Evolutionary conservation across 495 filamentous ascomycete species (phyloP).

Genomic region (Lasiosphaeria miniovina): DNA sequence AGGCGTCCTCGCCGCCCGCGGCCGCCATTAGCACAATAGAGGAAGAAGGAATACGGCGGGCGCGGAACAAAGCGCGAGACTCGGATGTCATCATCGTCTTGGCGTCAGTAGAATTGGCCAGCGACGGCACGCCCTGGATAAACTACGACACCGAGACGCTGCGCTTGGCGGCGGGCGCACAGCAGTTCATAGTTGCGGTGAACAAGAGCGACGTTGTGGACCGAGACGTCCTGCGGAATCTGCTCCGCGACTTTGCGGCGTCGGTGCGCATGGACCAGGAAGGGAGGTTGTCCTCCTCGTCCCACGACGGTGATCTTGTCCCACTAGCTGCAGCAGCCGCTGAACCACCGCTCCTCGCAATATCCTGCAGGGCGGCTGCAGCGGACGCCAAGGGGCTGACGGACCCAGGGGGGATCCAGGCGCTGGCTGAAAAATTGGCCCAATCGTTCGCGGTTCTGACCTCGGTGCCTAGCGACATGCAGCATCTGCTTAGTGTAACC

Average conservation of each 20-base stretch:
- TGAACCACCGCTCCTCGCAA: slow-evolving; percentile 36
- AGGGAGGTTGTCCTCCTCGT: background rate
- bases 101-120: slow-evolving; percentile 58
- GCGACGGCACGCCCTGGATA: slow-evolving; percentile 35
- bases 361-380: slow-evolving; percentile 61
- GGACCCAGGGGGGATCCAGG: slow-evolving; percentile 66
- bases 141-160: slow-evolving; percentile 48
- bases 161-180: slow-evolving; percentile 47
- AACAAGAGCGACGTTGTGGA: slow-evolving; percentile 76
- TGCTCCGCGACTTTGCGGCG: slow-evolving; percentile 32
- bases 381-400: slow-evolving; percentile 24
- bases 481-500: slow-evolving; percentile 85
- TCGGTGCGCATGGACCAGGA: slow-evolving; percentile 24
- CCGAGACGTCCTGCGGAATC: slow-evolving; percentile 19
- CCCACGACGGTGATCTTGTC: too few species aligned
- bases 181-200: slow-evolving; percentile 65
- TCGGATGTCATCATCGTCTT: slow-evolving; percentile 87
- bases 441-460: slow-evolving; percentile 72
- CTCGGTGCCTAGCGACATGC: slow-evolving; percentile 53
- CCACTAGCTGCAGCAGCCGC: too few species aligned
- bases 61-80: slow-evolving; percentile 72
- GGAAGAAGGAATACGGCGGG: slow-evolving; percentile 84
- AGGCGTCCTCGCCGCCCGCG: background rate
- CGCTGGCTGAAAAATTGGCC: slow-evolving; percentile 64
- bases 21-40: slow-evolving; percentile 68